Base-by-base conservation (phyloP, 768 basidiomycete species). In the Antrodiella citrinella region DNA sequence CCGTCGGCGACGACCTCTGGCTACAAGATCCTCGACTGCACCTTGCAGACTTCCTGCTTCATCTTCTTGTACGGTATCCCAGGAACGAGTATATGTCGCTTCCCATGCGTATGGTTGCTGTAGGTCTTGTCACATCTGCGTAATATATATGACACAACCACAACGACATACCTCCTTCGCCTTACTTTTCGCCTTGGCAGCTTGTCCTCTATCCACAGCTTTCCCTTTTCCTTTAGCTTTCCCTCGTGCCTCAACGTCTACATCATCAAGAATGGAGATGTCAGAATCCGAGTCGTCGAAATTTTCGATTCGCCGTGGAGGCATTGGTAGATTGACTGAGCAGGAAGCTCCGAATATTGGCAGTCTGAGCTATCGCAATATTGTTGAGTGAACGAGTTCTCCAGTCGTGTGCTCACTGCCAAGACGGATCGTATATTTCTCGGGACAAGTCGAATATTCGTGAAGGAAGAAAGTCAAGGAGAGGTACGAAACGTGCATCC, bases 31-130 rank as follows among this genome's bases (percentile, higher is more conserved):
- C 57, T 93, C 84, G 4, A 99, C 93, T 2, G 92, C 87, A 1
- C 83, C 79, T 52, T 94, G 89, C 54, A 99, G 65, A 62, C 90
- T 94, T 1, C 96, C 96, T 0, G 76, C 78, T 61, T 93, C 95
- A 65, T 98, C 96, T 65, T 98, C 95, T 63, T 94, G 90, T 0
- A 98, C 92, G 0, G 86, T 88, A 59, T 98, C 96, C 96, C 96
- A 99, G 44, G 91, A 89, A 35, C 93, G 84, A 26, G 87, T 82
- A 63, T 93, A 97, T 2, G 86, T 85, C 1, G 91, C 95, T 63
- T 98, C 95, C 95, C 95, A 99, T 24, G 92, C 88, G 57, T 95
- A 94, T 3, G 83, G 77, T 79, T 85, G 82, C 84, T 87, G 61
- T 25, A 51, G 24, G 39, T n/a, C 21, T 41, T 47, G 12, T 40